Evolutionary conservation across 108 stramenopile genomes (phyloP), one percentile per base, ranked within the genome.

Genomic region (Aurantiochytrium sp.): DNA sequence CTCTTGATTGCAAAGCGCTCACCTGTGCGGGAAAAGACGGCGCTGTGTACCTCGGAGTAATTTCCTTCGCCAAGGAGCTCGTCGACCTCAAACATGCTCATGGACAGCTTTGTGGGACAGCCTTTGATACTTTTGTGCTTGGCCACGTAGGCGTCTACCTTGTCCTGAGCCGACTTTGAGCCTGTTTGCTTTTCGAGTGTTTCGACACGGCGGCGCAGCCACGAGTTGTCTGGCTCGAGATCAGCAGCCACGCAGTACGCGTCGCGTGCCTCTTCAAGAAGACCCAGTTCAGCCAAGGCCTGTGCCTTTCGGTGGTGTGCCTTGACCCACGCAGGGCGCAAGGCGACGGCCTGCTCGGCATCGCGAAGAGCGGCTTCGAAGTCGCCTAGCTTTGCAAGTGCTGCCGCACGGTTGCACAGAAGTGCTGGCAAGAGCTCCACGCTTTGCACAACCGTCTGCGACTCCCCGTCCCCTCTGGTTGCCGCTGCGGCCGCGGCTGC

Each of bases 1-100:
- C 95, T 94, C 92, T 99, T 99, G 58, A 99, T 92, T 0, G 99
- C 99, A 90, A 98, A 99, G 14, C n/a, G 83, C 94, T 97, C 95
- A 10, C 92, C 88, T 0, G 98, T 97, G 12, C 87, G 72, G 88
- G 95, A 95, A 92, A 98, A 97, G 76, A 87, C 87, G 60, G 95
- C 96, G 51, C 93, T 89, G 43, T 95, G 89, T 23, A 98, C 95
- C 49, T 94, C 95, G 58, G 94, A 94, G 93, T 97, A 98, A 91
- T 98, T 98, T 12, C 98, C 98, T 5, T 44, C 72, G 28, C 93
- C 93, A 29, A 94, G 51, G 10, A 83, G 76, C 19, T 83, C 76
- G 6, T 47, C 51, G 49, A 53, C 51, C 76, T 83, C 76, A 23
- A 83, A 83, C 76, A 83, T 83, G n/a, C 43, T 45, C 45, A 83